Evolutionary conservation across 306 rosid genomes (phyloP).

Genomic region (Quercus variabilis): DNA sequence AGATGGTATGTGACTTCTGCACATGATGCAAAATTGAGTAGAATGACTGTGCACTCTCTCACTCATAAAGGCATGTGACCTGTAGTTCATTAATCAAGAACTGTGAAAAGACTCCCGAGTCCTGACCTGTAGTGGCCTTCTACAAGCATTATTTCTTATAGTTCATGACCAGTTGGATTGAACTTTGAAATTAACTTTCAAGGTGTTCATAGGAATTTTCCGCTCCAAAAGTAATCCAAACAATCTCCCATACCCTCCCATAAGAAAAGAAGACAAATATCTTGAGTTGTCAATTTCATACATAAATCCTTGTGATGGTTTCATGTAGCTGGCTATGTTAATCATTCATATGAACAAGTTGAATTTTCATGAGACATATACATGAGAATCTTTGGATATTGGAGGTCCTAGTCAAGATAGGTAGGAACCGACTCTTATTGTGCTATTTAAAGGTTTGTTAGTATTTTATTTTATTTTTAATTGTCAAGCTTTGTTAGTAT

Average conservation of each 20-base stretch:
- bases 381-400: background rate
- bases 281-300: background rate
- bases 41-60: background rate
- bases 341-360: background rate
- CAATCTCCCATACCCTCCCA: background rate
- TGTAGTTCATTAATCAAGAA: background rate
- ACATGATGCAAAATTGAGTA: background rate
- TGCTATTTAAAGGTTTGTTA: no score
- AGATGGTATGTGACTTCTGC: background rate
- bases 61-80: background rate
- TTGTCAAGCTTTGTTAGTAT: background rate
- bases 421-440: background rate
- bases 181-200: background rate
- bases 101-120: background rate
- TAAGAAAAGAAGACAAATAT: background rate
- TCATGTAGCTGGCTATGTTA: background rate
- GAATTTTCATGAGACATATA: background rate
- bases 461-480: background rate
- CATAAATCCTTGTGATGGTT: no score
- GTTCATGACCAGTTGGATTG: background rate
- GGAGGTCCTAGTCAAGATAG: background rate
- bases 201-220: background rate
- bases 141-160: background rate
- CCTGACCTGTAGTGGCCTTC: background rate
- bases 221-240: no score